Percentiles rank a stretch among this genome's conserved stretches.
Conservation (phyloP, 2,329 filamentous ascomycete genomes). For the Claviceps sp. region DNA sequence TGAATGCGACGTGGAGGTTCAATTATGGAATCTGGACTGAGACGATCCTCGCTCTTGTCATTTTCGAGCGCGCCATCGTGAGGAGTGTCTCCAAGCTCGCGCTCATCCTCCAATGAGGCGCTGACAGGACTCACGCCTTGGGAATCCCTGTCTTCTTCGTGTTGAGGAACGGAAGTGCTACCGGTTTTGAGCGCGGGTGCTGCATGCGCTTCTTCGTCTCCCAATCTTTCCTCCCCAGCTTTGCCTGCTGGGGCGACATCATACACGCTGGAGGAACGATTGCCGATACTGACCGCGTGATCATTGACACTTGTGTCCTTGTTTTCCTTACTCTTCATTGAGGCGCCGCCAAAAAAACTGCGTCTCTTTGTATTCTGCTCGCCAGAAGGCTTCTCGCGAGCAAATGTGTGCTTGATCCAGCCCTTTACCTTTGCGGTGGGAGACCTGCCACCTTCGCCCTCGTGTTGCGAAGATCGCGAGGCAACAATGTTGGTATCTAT, state of each 20-base stretch:
- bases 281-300: conserved; percentile 30
- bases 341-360: conserved; percentile 38
- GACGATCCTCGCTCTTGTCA: conserved; percentile 7
- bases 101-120: conserved; percentile 30
- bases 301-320: conserved; percentile 30
- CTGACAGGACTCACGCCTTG: conserved; percentile 25
- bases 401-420: conserved; percentile 44
- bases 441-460: conserved; percentile 13
- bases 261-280: conserved; percentile 28
- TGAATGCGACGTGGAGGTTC: conserved; percentile 25
- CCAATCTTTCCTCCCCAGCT: conserved; percentile 9
- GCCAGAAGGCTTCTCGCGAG: conserved; percentile 26
- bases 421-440: conserved; percentile 32
- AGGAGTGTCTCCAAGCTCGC: conserved; percentile 15
- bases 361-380: conserved; percentile 23
- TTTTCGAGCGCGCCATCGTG: conserved; percentile 1
- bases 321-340: conserved; percentile 27
- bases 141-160: conserved; percentile 15
- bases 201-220: background rate
- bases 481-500: conserved; percentile 3
- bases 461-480: conserved; percentile 5
- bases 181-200: background rate
- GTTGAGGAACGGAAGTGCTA: conserved; percentile 11
- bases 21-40: conserved; percentile 13
- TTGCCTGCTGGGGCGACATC: conserved; percentile 34